Base-by-base conservation (phyloP, 2,329 filamentous ascomycete species). In the Aspergillus sp. region DNA sequence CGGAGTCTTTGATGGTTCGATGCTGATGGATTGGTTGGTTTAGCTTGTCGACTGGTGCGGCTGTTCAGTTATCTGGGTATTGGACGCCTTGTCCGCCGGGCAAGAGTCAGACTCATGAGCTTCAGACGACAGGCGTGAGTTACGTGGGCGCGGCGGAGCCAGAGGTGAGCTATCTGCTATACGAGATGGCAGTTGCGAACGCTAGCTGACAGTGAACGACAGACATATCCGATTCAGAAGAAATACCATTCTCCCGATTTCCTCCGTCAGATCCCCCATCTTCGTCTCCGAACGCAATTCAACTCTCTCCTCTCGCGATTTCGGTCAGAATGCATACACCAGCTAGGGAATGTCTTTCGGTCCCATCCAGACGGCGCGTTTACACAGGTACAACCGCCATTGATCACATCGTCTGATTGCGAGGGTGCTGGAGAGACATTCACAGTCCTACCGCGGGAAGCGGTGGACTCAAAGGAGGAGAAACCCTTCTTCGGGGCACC, bases 381-480 rank as follows among this genome's bases (percentile, higher is more conserved):
- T 51, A 55, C 64, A 7, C 71, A 97, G 69, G 88, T 88, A 6
- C 91, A 97, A 58, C 88, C 93, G 3, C 93, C 93, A 4, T 84
- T 97, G 60, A 88, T 98, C 61, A 97, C 93, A 1, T 96, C 91
- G 0, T 95, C 91, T 0, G 93, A 98, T 61, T 98, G 93, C 62
- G 93, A 98, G 72, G 93, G 93, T 3, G 93, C 90, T 2, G 93
- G 93, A 0, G 90, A 97, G 65, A 91, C 94, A 15, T 98, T 98
- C 61, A 82, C 82, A 7, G 74, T 97, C 33, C 65, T 74, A 17
- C 74, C 80, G 19, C 65, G 69, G 27, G 61, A 68, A 48, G 56
- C 66, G 5, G 52, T 60, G 2, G 53, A 30, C 45, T 50, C 42
- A 35, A 62, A 58, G 30, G 52, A 68, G 37, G 61, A 58, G 15